These are phyloP conservation scores for Tetracentron sinense DNA, from an alignment of 164 flowering plant genomes.

Conservation along the genomic window DNA sequence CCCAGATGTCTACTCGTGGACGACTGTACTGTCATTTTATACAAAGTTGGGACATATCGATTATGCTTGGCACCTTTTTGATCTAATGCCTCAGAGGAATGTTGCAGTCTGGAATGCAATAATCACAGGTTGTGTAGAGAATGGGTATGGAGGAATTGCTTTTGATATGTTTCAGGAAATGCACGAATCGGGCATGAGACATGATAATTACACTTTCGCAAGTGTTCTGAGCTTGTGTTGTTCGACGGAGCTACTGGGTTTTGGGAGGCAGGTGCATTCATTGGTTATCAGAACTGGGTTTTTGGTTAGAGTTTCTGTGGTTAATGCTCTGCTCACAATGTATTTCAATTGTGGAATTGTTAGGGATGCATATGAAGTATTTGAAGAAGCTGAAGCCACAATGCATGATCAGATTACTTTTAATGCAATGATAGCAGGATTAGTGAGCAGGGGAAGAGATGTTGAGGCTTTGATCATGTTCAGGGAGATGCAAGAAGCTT, in stretches of 20 bases:
- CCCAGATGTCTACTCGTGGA: constrained; percentile 75
- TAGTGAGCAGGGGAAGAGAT: constrained; percentile 40
- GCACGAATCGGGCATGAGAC: constrained; percentile 44
- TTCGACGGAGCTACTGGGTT: constrained; percentile 25
- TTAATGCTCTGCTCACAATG: constrained; percentile 66
- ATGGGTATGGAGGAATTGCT: constrained; percentile 35
- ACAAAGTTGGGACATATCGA: constrained; percentile 40
- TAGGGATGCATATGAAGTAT: constrained; percentile 40
- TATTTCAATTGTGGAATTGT: constrained; percentile 45
- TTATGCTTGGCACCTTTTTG: constrained; percentile 41
- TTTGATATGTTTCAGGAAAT: constrained; percentile 47
- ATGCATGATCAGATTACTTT: constrained; percentile 48
- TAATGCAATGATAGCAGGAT: constrained; percentile 73
- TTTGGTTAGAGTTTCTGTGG: constrained; percentile 44
- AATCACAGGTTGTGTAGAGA: constrained; percentile 60
- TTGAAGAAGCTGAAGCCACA: constrained; percentile 35
- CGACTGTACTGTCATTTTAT: constrained; percentile 57
- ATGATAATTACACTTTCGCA: constrained; percentile 58
- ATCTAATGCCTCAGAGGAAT: constrained; percentile 37
- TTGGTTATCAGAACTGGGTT: constrained; percentile 49
- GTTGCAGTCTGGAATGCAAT: constrained; percentile 69
- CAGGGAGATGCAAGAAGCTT: constrained; percentile 38
- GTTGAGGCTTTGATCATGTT: constrained; percentile 51
- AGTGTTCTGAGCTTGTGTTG: constrained; percentile 60
- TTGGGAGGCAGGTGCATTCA: constrained; percentile 62